Evolutionary conservation across 257 asterid species (phyloP).

Genomic region (Oldenlandia corymbosa): DNA sequence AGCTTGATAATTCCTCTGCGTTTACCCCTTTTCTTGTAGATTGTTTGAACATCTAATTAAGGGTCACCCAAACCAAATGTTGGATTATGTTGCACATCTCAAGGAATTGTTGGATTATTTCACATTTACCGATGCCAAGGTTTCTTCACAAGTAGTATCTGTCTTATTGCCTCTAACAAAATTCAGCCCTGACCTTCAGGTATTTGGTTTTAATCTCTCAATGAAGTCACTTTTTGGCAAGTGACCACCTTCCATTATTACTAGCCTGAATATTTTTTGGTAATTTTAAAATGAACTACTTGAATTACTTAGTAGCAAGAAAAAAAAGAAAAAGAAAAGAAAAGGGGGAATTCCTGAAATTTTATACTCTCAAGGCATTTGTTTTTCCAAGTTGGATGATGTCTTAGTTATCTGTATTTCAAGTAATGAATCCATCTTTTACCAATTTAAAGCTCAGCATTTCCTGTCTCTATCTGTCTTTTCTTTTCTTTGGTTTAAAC

Average conservation of each 20-base stretch:
- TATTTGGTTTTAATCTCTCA: conserved; percentile 22
- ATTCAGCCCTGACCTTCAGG: conserved; percentile 66
- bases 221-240: conserved; percentile 12
- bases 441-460: neutral
- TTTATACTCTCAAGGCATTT: neutral
- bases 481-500: neutral
- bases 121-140: conserved; percentile 53
- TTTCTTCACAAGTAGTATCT: conserved; percentile 53
- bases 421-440: neutral
- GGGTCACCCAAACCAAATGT: conserved; percentile 62
- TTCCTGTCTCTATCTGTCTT: neutral
- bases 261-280: neutral
- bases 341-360: neutral
- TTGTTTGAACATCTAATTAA: conserved; percentile 53
- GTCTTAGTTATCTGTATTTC: neutral
- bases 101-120: conserved; percentile 88
- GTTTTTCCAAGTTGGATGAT: neutral
- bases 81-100: conserved; percentile 62
- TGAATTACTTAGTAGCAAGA: neutral
- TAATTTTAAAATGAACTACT: neutral
- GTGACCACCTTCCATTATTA: neutral
- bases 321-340: too few relatives aligned
- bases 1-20: neutral
- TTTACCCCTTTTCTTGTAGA: conserved; percentile 32
- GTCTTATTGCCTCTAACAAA: conserved; percentile 63